Conservation (phyloP, 1,284 basidiomycete species). For the Microbotryum lychnidis-dioicae region DNA sequence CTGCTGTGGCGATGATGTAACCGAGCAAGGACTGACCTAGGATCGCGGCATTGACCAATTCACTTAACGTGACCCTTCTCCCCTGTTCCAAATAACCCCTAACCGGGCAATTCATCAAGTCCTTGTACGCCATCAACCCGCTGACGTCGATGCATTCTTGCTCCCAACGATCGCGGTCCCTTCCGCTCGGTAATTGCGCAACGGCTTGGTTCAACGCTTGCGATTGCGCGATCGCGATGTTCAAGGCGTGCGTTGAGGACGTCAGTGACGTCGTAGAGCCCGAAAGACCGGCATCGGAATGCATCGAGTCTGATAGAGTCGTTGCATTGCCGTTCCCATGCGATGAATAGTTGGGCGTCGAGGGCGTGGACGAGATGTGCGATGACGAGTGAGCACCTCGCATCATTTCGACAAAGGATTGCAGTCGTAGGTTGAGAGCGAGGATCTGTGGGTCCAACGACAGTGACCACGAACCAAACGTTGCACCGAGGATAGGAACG, state of each 20-base stretch:
- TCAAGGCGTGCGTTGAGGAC: slow-evolving; percentile 27
- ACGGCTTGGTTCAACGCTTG: slow-evolving; percentile 56
- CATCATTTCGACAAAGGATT: slow-evolving; percentile 70
- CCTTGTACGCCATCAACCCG: slow-evolving; percentile 64
- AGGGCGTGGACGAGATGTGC: slow-evolving; percentile 18
- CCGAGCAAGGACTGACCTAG: slow-evolving; percentile 50
- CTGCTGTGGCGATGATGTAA: background rate
- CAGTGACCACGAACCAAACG: slow-evolving; percentile 24
- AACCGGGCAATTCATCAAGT: slow-evolving; percentile 61
- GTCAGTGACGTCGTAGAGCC: slow-evolving; percentile 27
- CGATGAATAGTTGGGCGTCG: slow-evolving; percentile 22
- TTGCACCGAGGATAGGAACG: slow-evolving; percentile 13
- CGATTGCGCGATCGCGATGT: slow-evolving; percentile 31
- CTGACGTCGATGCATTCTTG: slow-evolving; percentile 63
- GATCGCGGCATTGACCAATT: slow-evolving; percentile 77
- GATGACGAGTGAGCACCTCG: slow-evolving; percentile 56
- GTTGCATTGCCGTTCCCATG: background rate
- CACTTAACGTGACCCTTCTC: slow-evolving; percentile 66
- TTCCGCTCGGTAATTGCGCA: slow-evolving; percentile 47
- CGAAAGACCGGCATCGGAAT: slow-evolving; percentile 21
- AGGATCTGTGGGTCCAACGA: slow-evolving; percentile 60
- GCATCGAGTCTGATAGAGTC: slow-evolving; percentile 4
- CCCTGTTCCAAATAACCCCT: slow-evolving; percentile 61
- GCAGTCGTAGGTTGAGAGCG: slow-evolving; percentile 69
- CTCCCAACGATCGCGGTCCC: slow-evolving; percentile 53